Percentiles rank a stretch among this genome's conserved stretches.
phyloP scores from a whole-genome alignment of 176 grass and related monocot species.

The Eragrostis nindensis region DNA sequence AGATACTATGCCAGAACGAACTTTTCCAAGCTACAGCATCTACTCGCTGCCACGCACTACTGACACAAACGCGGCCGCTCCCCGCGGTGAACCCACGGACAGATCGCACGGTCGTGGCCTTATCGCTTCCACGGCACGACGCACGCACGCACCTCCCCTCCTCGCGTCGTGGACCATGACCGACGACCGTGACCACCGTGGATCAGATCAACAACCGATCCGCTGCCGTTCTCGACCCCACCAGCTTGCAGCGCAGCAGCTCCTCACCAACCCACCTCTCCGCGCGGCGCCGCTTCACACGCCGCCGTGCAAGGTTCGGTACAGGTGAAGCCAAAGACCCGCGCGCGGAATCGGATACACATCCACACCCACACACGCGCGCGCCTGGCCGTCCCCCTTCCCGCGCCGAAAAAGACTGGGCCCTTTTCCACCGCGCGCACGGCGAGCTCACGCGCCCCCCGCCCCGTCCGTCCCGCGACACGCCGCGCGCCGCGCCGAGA shows the following conservation, averaged over 20 bases:
- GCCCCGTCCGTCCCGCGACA: no score
- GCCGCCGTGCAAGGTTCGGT: no score
- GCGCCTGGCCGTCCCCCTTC: background rate
- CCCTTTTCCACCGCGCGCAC: background rate
- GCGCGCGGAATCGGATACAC: background rate
- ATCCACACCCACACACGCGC: background rate
- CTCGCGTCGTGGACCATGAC: background rate
- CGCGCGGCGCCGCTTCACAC: background rate
- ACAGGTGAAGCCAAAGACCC: no score
- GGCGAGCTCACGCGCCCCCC: conserved; percentile 18
- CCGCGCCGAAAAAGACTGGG: background rate
- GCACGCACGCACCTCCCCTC: background rate
- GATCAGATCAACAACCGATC: background rate
- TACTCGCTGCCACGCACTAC: no score
- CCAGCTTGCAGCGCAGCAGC: background rate
- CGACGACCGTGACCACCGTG: background rate
- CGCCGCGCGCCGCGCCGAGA: background rate
- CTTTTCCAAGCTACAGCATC: no score
- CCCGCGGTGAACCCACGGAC: background rate
- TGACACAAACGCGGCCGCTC: background rate
- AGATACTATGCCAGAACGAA: no score
- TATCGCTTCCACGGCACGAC: conserved; percentile 1
- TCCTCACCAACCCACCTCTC: background rate
- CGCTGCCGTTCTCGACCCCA: background rate
- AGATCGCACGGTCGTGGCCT: background rate